A percentile compares a stretch with the other conserved stretches of the same genome.
These are phyloP conservation scores for Gloeophyllum trabeum DNA, from an alignment of 768 basidiomycete species.

Conservation along the genomic window DNA sequence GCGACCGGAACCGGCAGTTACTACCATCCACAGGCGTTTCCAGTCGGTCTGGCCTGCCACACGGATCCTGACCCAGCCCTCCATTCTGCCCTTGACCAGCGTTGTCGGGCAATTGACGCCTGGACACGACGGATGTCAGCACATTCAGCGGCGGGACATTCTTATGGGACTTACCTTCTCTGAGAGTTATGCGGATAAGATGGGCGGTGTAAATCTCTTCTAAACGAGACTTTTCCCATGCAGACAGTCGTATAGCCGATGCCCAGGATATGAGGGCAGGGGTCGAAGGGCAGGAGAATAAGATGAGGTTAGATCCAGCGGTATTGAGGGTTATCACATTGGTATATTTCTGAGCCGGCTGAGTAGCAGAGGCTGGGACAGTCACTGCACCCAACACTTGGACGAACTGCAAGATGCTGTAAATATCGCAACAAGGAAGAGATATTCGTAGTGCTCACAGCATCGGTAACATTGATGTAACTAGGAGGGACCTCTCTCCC, in stretches of 20 bases:
- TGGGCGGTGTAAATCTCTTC: slow-evolving; percentile 98
- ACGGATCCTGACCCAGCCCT: slow-evolving; percentile 86
- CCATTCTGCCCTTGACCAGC: slow-evolving; percentile 62
- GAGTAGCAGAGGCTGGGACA: slow-evolving; percentile 36
- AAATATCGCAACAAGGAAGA: not conserved
- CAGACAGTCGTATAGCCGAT: slow-evolving; percentile 76
- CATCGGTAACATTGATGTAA: slow-evolving; percentile 84
- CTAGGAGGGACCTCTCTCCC: slow-evolving; percentile 78
- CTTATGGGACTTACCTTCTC: slow-evolving; percentile 23
- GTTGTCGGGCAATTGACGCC: slow-evolving; percentile 47
- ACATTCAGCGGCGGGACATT: not conserved
- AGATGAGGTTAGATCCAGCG: slow-evolving; percentile 80
- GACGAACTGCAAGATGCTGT: slow-evolving; percentile 55
- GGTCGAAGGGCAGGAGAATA: slow-evolving; percentile 78
- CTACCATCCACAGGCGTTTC: slow-evolving; percentile 83
- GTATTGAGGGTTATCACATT: slow-evolving; percentile 90
- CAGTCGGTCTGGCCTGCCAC: slow-evolving; percentile 97
- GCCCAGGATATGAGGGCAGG: slow-evolving; percentile 78
- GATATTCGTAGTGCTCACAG: slow-evolving; percentile 40
- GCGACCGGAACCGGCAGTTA: slow-evolving; percentile 34
- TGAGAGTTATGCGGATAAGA: slow-evolving; percentile 70
- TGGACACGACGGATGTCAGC: slow-evolving; percentile 6
- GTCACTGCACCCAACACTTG: slow-evolving; percentile 71
- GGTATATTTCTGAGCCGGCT: slow-evolving; percentile 45
- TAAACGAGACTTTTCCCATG: slow-evolving; percentile 91